Evolutionary conservation across 2,329 filamentous ascomycete species (phyloP), one percentile per base, ranked within the genome.

Genomic region (Neobulgaria alba): DNA sequence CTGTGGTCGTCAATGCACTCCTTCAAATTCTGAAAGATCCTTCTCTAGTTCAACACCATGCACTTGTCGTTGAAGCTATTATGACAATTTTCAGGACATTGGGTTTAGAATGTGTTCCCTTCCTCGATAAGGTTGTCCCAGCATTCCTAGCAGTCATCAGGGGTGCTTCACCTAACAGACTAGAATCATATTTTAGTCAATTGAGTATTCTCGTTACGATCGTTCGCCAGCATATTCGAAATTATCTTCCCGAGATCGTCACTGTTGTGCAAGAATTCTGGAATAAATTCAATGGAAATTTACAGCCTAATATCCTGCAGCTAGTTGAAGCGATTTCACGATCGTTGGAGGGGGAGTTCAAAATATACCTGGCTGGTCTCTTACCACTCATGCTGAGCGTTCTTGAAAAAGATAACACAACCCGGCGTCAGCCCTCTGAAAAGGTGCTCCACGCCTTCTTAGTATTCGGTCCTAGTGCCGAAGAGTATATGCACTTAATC

Each of bases 401-500:
- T 2, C 73, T 99, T 14, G 90, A 98, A 51, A 85, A 88, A 49
- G 92, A 98, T 58, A 72, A 68, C 7, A 82, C 83, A 1, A 67
- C 73, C 1, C 83, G 86, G 56, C 75, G 87, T n/a, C 73, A 77
- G 10, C 83, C 88, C 2, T 94, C 89, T 0, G 88, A 95, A 59
- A 82, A 83, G 53, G 89, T 98, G 3, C 70, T 99, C 17, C 92
- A 96, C 59, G 89, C 90, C 0, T 95, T 99, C 62, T 67, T 98
- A 19, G 85, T 98, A 1, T 98, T 98, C 59, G 93, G 93, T 1
- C 82, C 89, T 0, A 96, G 89, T 57, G 85, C 85, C 9, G 92
- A 98, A 60, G 92, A 98, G 61, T 98, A 98, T 61, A 98, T 98
- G 92, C 92, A 98, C 60, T 72, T 98, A 38, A 96, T 99, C 51